Evolutionary conservation across 1,284 basidiomycete genomes (phyloP), one percentile per base, ranked within the genome.

Genomic region (Moesziomyces sp.): DNA sequence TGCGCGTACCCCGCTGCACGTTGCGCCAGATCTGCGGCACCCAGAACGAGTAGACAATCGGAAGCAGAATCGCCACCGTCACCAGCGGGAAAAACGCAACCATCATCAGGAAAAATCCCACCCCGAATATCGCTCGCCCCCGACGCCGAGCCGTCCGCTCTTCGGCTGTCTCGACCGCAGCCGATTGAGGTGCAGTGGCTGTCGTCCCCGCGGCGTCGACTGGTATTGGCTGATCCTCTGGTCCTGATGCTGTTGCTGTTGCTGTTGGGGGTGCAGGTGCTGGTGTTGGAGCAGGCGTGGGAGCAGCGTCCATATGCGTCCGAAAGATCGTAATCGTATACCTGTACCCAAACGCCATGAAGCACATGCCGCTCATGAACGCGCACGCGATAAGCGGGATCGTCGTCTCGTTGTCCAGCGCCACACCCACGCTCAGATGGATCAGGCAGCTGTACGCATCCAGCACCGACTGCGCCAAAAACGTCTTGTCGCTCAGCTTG

Each of bases 1-100:
- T 91, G 8, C 87, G 87, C 55, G 91, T 87, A 6, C 91, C 91
- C 21, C 91, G 87, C 24, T 88, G 87, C 7, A 88, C 89, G 43
- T 93, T 92, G 26, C 93, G 87, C 67, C 90, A 87, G 54, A 95
- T 93, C 85, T 95, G 93, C 6, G 92, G 91, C 2, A 91, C 74
- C 93, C 93, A 96, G 71, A 88, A 88, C 2, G 89, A 90, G 84
- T 94, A 93, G 62, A 92, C 87, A 21, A 86, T 81, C 16, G 87
- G 88, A n/a, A 94, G 87, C 76, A 92, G 89, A 45, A 92, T 28
- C 3, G 42, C 24, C 1, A 58, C 28, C 8, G 54, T 58, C 18
- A 69, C 3, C 16, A 62, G 16, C 4, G 65, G 65, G 38, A 74
- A 74, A 48, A 74, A 69, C 6, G 44, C 65, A 0, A 58, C 38